Conservation (phyloP, 176 grass and related monocot genomes). For the Pharus latifolius region DNA sequence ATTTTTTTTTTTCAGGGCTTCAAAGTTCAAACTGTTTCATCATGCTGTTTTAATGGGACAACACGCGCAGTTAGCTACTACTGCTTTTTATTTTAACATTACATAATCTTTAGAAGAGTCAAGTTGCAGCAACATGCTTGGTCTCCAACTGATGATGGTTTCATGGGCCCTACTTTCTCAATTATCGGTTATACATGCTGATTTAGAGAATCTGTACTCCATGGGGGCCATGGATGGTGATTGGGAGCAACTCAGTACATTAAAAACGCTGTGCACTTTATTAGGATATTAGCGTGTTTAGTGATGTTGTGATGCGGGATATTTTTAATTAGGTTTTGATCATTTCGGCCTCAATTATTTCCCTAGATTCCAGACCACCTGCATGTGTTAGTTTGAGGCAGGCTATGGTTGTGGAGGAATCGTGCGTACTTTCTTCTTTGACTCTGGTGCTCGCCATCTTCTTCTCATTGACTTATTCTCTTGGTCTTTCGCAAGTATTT, state of each 20-base stretch:
- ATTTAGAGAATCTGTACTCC: slow-evolving; percentile 22
- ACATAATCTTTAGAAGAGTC: neutral
- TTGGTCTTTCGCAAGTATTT: neutral
- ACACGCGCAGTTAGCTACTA: no score
- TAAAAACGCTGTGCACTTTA: neutral
- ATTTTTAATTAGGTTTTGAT: neutral
- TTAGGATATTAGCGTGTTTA: neutral
- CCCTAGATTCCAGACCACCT: slow-evolving; percentile 6
- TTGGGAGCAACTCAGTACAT: slow-evolving; percentile 1
- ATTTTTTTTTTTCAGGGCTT: neutral
- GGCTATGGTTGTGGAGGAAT: neutral
- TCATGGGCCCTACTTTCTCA: neutral
- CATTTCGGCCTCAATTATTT: neutral
- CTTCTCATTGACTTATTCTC: neutral
- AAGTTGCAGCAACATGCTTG: slow-evolving; percentile 1
- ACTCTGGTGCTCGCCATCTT: neutral
- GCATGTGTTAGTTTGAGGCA: slow-evolving; percentile 13
- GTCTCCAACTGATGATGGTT: slow-evolving; percentile 8
- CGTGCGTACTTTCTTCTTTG: neutral
- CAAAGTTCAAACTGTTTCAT: no score
- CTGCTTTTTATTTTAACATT: neutral
- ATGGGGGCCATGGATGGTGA: slow-evolving; percentile 9
- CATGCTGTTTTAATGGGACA: neutral
- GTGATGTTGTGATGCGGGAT: neutral
- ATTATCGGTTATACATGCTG: slow-evolving; percentile 15